Evolutionary conservation across 306 rosid genomes (phyloP).

Genomic region (Spatholobus suberectus): DNA sequence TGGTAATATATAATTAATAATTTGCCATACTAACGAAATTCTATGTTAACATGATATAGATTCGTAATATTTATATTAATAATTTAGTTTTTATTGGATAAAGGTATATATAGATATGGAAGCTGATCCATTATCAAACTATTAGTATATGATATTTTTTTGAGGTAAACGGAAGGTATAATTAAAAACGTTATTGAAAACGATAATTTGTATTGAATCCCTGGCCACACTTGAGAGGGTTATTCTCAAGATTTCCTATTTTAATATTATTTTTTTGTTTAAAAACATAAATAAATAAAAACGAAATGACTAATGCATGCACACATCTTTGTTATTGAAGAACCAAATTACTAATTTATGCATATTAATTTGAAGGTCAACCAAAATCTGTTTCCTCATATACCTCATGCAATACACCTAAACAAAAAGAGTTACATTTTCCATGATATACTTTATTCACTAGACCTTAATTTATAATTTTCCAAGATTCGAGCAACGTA

Average conservation of each 20-base stretch:
- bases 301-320: background rate
- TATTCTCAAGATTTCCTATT: background rate
- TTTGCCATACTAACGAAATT: too few relatives aligned
- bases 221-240: background rate
- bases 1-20: too few relatives aligned
- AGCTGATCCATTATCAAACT: too few relatives aligned
- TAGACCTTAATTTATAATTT: slow-evolving; percentile 14
- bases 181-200: background rate
- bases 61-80: too few relatives aligned
- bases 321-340: background rate
- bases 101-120: too few relatives aligned
- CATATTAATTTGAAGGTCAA: background rate
- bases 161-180: background rate
- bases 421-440: slow-evolving; percentile 1
- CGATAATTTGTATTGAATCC: background rate
- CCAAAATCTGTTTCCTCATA: background rate
- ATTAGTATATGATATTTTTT: too few relatives aligned
- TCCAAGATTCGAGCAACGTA: slow-evolving; percentile 27
- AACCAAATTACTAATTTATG: background rate
- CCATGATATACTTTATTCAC: slow-evolving; percentile 35
- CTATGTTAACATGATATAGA: too few relatives aligned
- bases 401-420: slow-evolving; percentile 19
- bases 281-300: background rate
- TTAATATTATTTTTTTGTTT: background rate
- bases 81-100: background rate